phyloP scores from a whole-genome alignment of 345 rosid species.

The Aquilaria malaccensis region DNA sequence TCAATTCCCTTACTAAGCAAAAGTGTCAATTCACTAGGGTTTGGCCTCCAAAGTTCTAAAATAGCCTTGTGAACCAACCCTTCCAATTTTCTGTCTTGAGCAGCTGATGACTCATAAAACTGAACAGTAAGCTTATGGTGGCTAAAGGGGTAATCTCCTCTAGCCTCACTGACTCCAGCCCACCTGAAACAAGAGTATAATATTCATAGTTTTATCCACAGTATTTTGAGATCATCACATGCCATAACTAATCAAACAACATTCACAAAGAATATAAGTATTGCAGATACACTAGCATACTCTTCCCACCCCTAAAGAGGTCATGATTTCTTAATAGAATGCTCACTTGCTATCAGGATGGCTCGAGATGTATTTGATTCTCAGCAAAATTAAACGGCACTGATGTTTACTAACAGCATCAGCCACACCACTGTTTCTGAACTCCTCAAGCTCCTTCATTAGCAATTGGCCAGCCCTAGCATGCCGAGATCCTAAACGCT shows the following conservation, averaged over 20 bases:
- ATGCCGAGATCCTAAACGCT: conserved; percentile 83
- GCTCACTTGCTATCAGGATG: conserved; percentile 73
- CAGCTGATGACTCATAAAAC: conserved; percentile 95
- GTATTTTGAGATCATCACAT: background rate
- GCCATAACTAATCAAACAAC: conserved; percentile 1
- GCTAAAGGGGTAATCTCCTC: conserved; percentile 99
- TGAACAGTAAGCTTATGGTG: conserved; percentile 98
- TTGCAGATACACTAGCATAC: background rate
- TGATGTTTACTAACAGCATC: conserved; percentile 97
- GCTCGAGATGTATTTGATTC: conserved; percentile 67
- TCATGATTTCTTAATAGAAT: background rate
- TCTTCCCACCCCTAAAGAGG: too few species aligned
- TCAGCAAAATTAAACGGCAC: conserved; percentile 82
- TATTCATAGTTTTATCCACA: conserved; percentile 11
- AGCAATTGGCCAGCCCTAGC: conserved; percentile 76
- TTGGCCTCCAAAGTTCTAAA: conserved; percentile 98
- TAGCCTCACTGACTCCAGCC: conserved; percentile 94
- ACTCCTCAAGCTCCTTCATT: conserved; percentile 91
- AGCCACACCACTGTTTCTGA: conserved; percentile 62
- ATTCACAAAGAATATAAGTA: conserved; percentile 3
- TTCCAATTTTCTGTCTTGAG: conserved; percentile 97
- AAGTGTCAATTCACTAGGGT: conserved; percentile 78
- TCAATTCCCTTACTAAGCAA: conserved; percentile 77
- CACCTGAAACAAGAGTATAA: conserved; percentile 55
- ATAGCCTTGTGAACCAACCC: conserved; percentile 94